Percentiles rank a stretch among this genome's conserved stretches.
Evolutionary conservation across 768 basidiomycete species (phyloP).

Genomic region (Amanita brunnescens): DNA sequence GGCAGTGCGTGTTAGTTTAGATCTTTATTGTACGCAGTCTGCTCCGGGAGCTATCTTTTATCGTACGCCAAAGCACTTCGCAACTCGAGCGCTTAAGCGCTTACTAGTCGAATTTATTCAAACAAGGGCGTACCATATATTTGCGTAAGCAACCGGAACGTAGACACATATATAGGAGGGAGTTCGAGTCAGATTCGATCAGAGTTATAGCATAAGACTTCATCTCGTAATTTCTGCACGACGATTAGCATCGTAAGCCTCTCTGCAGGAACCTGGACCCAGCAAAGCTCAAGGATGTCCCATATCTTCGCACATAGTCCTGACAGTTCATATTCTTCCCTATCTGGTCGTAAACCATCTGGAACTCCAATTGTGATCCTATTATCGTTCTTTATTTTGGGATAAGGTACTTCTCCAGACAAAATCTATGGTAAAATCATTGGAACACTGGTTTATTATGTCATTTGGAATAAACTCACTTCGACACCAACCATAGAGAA

Average conservation of each 20-base stretch:
- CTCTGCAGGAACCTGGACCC: conserved; percentile 28
- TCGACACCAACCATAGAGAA: conserved; percentile 43
- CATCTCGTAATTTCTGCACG: too few species aligned
- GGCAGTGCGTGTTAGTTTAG: too few species aligned
- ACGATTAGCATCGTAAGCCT: conserved; percentile 32
- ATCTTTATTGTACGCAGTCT: too few species aligned
- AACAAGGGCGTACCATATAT: too few species aligned
- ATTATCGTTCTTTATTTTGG: not conserved
- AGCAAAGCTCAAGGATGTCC: conserved; percentile 36
- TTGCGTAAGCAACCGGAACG: too few species aligned
- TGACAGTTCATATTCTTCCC: not conserved
- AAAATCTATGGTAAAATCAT: not conserved
- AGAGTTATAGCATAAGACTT: too few species aligned
- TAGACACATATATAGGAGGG: too few species aligned
- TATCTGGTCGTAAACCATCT: not conserved
- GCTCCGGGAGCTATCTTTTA: too few species aligned
- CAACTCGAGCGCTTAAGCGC: too few species aligned
- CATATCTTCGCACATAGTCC: conserved; percentile 20
- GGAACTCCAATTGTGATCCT: not conserved
- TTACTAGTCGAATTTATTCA: too few species aligned
- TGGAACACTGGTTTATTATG: not conserved
- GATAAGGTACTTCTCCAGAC: not conserved
- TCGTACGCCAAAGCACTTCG: too few species aligned
- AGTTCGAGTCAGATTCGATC: too few species aligned
- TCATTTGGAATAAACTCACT: not conserved